These are phyloP conservation scores for Xylaria curta DNA, from an alignment of 495 filamentous ascomycete species.

Conservation along the genomic window DNA sequence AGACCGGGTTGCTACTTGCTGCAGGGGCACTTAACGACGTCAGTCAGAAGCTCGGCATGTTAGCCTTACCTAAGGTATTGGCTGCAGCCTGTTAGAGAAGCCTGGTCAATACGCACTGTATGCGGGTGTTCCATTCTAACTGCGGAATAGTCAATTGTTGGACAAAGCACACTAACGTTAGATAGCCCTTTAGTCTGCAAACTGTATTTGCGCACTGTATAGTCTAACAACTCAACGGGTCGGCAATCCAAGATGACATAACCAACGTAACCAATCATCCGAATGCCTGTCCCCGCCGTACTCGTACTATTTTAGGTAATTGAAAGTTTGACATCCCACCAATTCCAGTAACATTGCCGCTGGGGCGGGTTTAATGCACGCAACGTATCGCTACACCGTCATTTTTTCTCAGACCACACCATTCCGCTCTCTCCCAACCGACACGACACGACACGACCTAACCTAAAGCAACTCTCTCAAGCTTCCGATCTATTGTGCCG, in stretches of 20 bases:
- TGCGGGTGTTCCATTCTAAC: not conserved
- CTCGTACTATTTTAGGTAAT: not conserved
- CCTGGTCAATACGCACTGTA: not conserved
- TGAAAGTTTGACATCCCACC: not conserved
- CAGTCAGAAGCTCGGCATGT: not conserved
- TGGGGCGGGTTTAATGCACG: not conserved
- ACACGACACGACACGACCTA: too few species aligned
- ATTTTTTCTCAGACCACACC: conserved; percentile 8
- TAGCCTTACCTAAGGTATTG: not conserved
- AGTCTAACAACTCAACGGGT: not conserved
- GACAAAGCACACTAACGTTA: too few species aligned
- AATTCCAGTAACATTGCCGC: not conserved
- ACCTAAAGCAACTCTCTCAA: not conserved
- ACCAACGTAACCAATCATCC: conserved; percentile 14
- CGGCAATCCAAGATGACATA: not conserved
- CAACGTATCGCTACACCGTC: conserved; percentile 8
- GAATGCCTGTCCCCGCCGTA: not conserved
- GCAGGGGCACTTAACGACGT: conserved; percentile 5
- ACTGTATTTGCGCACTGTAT: not conserved
- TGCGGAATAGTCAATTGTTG: not conserved
- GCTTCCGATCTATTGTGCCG: not conserved
- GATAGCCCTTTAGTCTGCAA: too few species aligned
- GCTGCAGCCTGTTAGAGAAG: too few species aligned
- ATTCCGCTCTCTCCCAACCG: not conserved
- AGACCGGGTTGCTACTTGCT: not conserved